These are phyloP conservation scores for Heterococcus sp. DNA, from an alignment of 108 stramenopile species.

Conservation along the genomic window DNA sequence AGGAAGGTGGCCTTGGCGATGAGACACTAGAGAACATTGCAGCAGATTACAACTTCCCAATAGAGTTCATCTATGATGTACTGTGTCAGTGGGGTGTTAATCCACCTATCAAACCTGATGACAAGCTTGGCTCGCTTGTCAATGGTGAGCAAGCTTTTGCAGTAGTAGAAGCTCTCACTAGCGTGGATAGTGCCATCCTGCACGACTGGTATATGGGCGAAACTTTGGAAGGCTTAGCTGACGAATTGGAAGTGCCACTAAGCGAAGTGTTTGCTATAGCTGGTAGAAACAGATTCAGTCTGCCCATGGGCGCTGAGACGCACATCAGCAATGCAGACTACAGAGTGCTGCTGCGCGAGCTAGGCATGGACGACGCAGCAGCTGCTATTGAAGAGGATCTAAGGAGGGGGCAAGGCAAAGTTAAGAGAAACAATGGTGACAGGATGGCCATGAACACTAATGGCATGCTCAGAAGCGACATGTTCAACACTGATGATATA, in stretches of 20 bases:
- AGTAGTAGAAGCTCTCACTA: conserved; percentile 75
- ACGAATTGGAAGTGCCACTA: conserved; percentile 51
- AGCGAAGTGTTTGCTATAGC: conserved; percentile 65
- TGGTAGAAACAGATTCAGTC: conserved; percentile 73
- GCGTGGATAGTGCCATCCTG: conserved; percentile 67
- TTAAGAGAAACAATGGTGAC: not conserved
- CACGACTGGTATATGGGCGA: conserved; percentile 72
- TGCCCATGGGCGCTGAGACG: conserved; percentile 79
- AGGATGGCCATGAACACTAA: not conserved
- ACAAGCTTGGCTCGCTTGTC: conserved; percentile 71
- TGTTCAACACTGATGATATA: not conserved
- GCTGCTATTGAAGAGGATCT: not conserved
- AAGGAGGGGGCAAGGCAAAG: not conserved
- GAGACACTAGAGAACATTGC: conserved; percentile 71
- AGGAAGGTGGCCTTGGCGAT: conserved; percentile 61
- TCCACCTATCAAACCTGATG: conserved; percentile 58
- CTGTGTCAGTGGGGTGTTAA: conserved; percentile 70
- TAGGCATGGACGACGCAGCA: not conserved
- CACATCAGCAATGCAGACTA: conserved; percentile 73
- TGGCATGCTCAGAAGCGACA: not conserved
- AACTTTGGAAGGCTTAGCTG: conserved; percentile 63
- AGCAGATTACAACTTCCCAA: conserved; percentile 69
- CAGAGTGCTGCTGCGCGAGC: conserved; percentile 64
- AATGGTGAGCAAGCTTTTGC: conserved; percentile 84
- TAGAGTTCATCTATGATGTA: conserved; percentile 77